Percentiles rank a stretch among this genome's conserved stretches.
Conservation (phyloP, 2,329 filamentous ascomycete genomes). For the Pseudocercospora ulei region DNA sequence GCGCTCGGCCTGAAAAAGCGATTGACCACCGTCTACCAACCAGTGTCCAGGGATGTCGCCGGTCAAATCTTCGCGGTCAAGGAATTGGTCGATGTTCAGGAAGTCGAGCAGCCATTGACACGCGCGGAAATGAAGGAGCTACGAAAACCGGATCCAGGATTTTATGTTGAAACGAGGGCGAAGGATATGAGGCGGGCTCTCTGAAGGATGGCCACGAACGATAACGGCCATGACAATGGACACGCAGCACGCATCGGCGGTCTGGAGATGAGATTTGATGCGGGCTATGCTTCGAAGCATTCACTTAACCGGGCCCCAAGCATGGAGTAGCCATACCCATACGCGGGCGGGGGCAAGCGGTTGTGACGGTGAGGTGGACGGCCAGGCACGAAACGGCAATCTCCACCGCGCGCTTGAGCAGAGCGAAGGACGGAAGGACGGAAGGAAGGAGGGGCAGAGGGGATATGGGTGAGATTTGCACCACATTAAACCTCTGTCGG, state of each 20-base stretch:
- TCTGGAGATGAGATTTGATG: too few relatives aligned
- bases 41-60: conserved; percentile 67
- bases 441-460: too few relatives aligned
- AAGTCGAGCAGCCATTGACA: conserved; percentile 58
- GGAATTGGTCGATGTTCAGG: conserved; percentile 73
- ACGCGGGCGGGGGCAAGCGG: too few relatives aligned
- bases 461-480: too few relatives aligned
- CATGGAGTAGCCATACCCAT: too few relatives aligned
- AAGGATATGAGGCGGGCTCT: conserved; percentile 15
- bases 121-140: conserved; percentile 59
- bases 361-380: too few relatives aligned
- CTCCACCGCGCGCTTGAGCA: too few relatives aligned
- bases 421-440: too few relatives aligned
- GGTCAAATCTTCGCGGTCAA: conserved; percentile 92
- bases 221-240: background rate
- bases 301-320: too few relatives aligned
- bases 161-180: conserved; percentile 59
- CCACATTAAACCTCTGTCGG: too few relatives aligned
- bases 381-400: too few relatives aligned
- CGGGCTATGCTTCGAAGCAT: too few relatives aligned
- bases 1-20: conserved; percentile 79
- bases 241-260: background rate
- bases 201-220: background rate
- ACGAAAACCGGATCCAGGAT: conserved; percentile 68
- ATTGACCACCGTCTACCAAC: conserved; percentile 80